Evolutionary conservation across 306 rosid genomes (phyloP), one percentile per base, ranked within the genome.

Genomic region (Glycine soja): DNA sequence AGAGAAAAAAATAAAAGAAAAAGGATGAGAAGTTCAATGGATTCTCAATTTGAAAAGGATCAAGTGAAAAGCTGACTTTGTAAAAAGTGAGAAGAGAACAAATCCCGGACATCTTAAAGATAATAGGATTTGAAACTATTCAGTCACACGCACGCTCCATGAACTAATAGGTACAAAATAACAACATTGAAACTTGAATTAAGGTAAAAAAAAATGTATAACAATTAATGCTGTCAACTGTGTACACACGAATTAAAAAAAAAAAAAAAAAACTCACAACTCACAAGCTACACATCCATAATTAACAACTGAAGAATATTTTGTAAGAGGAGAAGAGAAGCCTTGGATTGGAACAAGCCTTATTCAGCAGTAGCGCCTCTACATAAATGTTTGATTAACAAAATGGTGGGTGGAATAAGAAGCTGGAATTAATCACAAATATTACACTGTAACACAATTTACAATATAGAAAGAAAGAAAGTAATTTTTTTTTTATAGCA

Each of bases 401-500:
- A 77, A 87, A 75, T 79, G 69, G 38, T 57, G 56, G 76, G 38
- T 24, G 38, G 59, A 70, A 47, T 12, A 67, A 82, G 81, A 81
- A 76, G 83, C 72, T 81, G 74, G 77, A 54, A 86, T 76, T 85
- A 74, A 85, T 81, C 83, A 81, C 86, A 83, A 80, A 85, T 76
- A 83, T 84, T 61, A 58, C 77, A 51, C 62, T 69, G 74, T 87
- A 72, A 79, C 75, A 75, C 78, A 85, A 87, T 92, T 82, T 92
- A 92, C 91, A 92, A 84, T 77, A 80, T 68, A 62, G 76, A 65
- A 82, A 65, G 34, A 50, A 80, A 84, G 57, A 18, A 58, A 30
- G 6, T 46, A 8, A 2, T 48, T 70, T 70, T 52, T 48, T 47
- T 47, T 52, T 81, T 91, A 86, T 80, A 82, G 56, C 93, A 81